These are phyloP conservation scores for Penicillium atrosanguineum DNA, from an alignment of 495 filamentous ascomycete species.

Conservation along the genomic window DNA sequence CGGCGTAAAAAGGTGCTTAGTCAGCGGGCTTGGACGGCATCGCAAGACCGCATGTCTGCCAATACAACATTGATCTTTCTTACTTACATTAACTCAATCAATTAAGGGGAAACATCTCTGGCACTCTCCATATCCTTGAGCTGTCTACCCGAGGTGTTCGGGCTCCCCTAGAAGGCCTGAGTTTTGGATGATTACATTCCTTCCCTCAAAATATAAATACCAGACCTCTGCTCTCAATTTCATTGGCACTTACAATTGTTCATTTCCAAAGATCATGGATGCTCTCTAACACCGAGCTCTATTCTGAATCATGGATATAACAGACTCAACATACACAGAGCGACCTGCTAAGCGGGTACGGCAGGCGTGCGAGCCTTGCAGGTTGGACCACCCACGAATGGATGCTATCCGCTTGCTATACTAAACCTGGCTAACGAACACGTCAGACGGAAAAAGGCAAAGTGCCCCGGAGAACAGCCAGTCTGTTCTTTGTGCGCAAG, in stretches of 20 bases:
- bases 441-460: conserved; percentile 46
- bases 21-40: neutral
- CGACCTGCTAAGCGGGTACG: conserved; percentile 42
- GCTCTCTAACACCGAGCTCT: neutral
- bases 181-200: neutral
- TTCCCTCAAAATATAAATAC: neutral
- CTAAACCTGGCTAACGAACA: conserved; percentile 3
- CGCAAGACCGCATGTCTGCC: neutral
- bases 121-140: too few relatives aligned
- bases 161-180: too few relatives aligned
- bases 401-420: neutral
- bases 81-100: neutral
- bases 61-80: neutral
- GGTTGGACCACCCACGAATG: conserved; percentile 22
- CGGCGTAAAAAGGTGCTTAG: neutral
- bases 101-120: neutral
- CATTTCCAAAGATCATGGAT: neutral
- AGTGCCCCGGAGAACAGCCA: conserved; percentile 49
- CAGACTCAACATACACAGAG: conserved; percentile 19
- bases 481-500: conserved; percentile 46
- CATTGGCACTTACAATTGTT: neutral
- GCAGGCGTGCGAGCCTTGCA: conserved; percentile 49
- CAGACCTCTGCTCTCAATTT: too few relatives aligned
- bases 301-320: conserved; percentile 20
- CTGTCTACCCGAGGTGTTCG: neutral